Base-by-base conservation (phyloP, 768 basidiomycete genomes). In the Leucocoprinus birnbaumii region DNA sequence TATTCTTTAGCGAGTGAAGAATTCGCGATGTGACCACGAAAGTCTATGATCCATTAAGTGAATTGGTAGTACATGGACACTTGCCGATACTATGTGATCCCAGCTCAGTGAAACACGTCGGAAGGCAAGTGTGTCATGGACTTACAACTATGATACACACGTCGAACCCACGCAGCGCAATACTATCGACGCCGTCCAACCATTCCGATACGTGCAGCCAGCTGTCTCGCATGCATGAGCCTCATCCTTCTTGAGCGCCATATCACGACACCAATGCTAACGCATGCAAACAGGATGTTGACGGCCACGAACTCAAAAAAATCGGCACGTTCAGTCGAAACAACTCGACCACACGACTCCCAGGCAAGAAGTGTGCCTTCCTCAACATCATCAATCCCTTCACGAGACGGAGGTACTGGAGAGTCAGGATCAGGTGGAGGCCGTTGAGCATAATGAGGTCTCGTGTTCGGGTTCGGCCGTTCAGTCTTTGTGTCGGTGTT, bases 231-330 rank as follows among this genome's bases (percentile, higher is more conserved):
- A 46, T 87, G 84, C 56, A 91, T 70, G 60, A 82, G 76, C 59
- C 80, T 82, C 54, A 49, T 55, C 26, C 54, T 48, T 13, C 47
- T 49, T 42, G 87, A 85, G 44, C 94, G 78, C 53, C 84, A 76
- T 49, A 90, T 76, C 35, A 94, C 76, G 16, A 93, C 69, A 19
- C 76, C 71, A 22, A 94, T 66, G 1, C 89, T 83, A 10, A 89
- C 69, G 1, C 78, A 70, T 1, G 84, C 85, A 63, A 97, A 86
- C 11, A 87, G 60, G 26, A 90, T 62, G 65, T 94, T 96, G 65
- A 91, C 87, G 22, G 85, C 92, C 7, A 95, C 71, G 68, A 97
- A 98, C 67, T 97, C 94, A 71, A 84, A 91, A 66, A 91, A 98
- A 68, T 94, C 92, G 7, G 80, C 87, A 42, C 87, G 83, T 70